A percentile compares a stretch with the other conserved stretches of the same genome.
These are phyloP conservation scores for Rhodotorula sp. DNA, from an alignment of 1,284 basidiomycete genomes.

Conservation along the genomic window DNA sequence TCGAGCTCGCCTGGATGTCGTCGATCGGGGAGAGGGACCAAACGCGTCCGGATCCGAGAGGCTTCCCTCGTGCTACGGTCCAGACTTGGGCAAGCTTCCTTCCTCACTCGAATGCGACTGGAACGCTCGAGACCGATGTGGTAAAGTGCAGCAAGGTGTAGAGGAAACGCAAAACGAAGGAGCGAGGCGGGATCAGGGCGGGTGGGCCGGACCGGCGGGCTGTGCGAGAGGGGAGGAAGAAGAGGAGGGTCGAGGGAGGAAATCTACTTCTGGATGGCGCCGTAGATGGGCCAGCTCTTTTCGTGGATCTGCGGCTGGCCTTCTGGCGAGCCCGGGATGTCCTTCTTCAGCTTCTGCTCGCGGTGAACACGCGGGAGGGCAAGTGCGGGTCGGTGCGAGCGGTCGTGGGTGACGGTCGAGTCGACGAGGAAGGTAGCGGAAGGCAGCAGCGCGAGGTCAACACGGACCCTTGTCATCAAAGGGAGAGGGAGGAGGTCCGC, in stretches of 20 bases:
- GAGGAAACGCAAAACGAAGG: background rate
- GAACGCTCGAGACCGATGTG: too few relatives aligned
- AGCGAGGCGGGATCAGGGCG: background rate
- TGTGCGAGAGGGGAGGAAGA: background rate
- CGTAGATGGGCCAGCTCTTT: conserved; percentile 60
- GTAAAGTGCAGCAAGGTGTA: too few relatives aligned
- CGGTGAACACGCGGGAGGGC: background rate
- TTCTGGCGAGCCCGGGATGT: conserved; percentile 84
- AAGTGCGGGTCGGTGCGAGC: conserved; percentile 4
- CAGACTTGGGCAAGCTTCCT: too few relatives aligned
- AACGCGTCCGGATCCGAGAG: too few relatives aligned
- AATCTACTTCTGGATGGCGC: conserved; percentile 44
- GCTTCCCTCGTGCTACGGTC: too few relatives aligned
- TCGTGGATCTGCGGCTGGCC: conserved; percentile 88
- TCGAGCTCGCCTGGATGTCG: background rate
- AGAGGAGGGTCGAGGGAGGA: background rate
- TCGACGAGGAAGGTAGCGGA: background rate
- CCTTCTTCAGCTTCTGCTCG: conserved; percentile 80
- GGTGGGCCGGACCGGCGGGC: background rate
- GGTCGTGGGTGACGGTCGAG: background rate
- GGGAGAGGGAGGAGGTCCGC: background rate
- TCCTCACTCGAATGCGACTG: too few relatives aligned
- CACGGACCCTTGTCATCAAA: too few relatives aligned
- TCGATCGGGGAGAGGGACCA: too few relatives aligned
- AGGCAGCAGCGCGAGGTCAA: background rate